Evolutionary conservation across 345 rosid species (phyloP).

Genomic region (Arabis alpina): DNA sequence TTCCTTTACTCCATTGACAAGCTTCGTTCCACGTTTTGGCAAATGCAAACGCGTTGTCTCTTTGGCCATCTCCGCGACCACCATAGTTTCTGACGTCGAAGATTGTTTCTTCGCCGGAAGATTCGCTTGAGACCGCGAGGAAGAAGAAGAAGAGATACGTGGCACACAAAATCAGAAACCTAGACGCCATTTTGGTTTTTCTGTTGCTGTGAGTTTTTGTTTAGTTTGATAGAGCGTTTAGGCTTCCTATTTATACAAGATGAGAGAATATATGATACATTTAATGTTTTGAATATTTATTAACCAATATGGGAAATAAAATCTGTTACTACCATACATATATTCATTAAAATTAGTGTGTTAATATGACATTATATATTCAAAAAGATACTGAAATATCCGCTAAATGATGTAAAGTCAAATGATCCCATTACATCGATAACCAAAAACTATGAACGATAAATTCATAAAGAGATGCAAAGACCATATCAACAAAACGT

Average conservation of each 20-base stretch:
- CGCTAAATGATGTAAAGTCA: too few relatives aligned
- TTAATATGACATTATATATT: too few relatives aligned
- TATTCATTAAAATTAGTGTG: background rate
- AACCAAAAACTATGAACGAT: too few relatives aligned
- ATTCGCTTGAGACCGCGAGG: conserved; percentile 20
- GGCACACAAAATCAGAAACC: conserved; percentile 16
- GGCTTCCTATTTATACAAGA: conserved; percentile 33
- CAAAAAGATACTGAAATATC: too few relatives aligned
- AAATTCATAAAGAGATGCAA: too few relatives aligned
- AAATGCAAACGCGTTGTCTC: conserved; percentile 29
- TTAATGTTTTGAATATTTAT: background rate
- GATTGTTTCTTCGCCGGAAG: background rate
- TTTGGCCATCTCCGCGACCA: conserved; percentile 34
- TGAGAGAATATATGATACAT: background rate
- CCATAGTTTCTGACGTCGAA: conserved; percentile 45
- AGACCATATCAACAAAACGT: too few relatives aligned
- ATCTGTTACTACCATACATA: conserved; percentile 5
- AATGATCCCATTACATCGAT: too few relatives aligned
- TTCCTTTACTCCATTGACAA: conserved; percentile 32
- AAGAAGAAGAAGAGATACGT: conserved; percentile 28
- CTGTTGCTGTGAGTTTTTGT: background rate
- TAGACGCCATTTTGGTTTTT: conserved; percentile 23
- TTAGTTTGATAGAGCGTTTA: conserved; percentile 20
- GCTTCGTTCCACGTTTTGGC: conserved; percentile 39
- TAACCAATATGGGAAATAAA: conserved; percentile 13